Evolutionary conservation across 495 filamentous ascomycete genomes (phyloP).

Genomic region (Pseudotulostoma volvatum): DNA sequence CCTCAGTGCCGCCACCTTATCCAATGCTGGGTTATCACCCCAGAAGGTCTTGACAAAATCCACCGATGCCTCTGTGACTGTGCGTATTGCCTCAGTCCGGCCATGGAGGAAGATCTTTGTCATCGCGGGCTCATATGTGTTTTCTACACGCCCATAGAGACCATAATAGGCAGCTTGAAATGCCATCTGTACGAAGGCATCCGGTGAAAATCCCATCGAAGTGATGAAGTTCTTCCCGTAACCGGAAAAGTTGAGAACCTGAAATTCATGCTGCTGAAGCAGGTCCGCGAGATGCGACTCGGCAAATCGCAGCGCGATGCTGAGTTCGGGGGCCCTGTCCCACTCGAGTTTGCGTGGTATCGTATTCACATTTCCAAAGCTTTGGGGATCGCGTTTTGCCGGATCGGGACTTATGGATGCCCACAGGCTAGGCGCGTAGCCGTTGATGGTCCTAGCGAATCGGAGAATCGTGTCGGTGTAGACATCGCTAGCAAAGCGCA

Average conservation of each 20-base stretch:
- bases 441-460: constrained; percentile 92
- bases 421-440: constrained; percentile 83
- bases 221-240: constrained; percentile 98
- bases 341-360: constrained; percentile 94
- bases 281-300: constrained; percentile 89
- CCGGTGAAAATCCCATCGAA: constrained; percentile 87
- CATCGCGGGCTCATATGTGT: constrained; percentile 96
- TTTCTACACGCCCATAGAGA: constrained; percentile 84
- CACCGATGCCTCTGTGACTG: constrained; percentile 63
- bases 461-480: constrained; percentile 97
- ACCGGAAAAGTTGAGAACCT: constrained; percentile 71
- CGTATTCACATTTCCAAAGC: constrained; percentile 87
- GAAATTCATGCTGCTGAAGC: constrained; percentile 92
- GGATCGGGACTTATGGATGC: constrained; percentile 82
- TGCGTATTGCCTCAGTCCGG: constrained; percentile 81
- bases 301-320: constrained; percentile 82
- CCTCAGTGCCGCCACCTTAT: constrained; percentile 71
- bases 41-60: constrained; percentile 91
- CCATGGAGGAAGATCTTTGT: constrained; percentile 88
- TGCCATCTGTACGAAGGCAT: constrained; percentile 97
- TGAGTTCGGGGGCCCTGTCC: constrained; percentile 89
- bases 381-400: constrained; percentile 78
- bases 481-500: constrained; percentile 88
- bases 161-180: constrained; percentile 98
- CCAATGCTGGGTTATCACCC: constrained; percentile 66